Base-by-base conservation (phyloP, 208 protist species). In the Acanthamoeba lenticulata region DNA sequence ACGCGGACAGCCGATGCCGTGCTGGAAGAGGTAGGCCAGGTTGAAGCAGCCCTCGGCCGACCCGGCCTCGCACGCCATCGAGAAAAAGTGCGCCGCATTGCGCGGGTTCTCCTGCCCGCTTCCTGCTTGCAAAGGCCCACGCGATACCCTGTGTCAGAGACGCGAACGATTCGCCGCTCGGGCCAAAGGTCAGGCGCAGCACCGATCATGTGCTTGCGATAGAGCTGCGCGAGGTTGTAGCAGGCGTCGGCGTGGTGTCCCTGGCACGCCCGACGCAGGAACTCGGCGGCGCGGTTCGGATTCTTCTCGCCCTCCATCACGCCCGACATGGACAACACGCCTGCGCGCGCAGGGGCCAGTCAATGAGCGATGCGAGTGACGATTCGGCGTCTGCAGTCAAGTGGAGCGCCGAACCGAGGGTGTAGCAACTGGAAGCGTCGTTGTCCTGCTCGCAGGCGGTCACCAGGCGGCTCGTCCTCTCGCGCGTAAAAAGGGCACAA, bases 151-250 rank as follows among this genome's bases (percentile, higher is more conserved):
- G n/a, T n/a, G n/a, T n/a, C n/a, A n/a, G n/a, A n/a, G n/a, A n/a
- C n/a, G n/a, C n/a, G n/a, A n/a, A n/a, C n/a, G n/a, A n/a, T n/a
- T n/a, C n/a, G n/a, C n/a, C n/a, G n/a, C 47, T 52, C 57, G 57
- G 5, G 19, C 27, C 55, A 65, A 11, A 34, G 17, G 9, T 6
- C 27, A 65, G 19, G 55, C 13, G 7, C 15, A 27, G 38, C 2
- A 81, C 69, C 69, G 34, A 81, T 81, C 69, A 81, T 81, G 13
- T 81, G 69, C 69, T 81, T 81, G 69, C 69, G 69, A 29, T 81
- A 81, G 69, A 81, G 69, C 40, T 81, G 69, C 27, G 69, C 69
- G 34, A 81, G 69, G 40, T 81, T 81, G 69, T 81, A 81, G 69
- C 69, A 81, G 9, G 69, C 34, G 34, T 40, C 38, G 69, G 38